phyloP scores from a whole-genome alignment of 345 rosid genomes.

The Moricandia arvensis region DNA sequence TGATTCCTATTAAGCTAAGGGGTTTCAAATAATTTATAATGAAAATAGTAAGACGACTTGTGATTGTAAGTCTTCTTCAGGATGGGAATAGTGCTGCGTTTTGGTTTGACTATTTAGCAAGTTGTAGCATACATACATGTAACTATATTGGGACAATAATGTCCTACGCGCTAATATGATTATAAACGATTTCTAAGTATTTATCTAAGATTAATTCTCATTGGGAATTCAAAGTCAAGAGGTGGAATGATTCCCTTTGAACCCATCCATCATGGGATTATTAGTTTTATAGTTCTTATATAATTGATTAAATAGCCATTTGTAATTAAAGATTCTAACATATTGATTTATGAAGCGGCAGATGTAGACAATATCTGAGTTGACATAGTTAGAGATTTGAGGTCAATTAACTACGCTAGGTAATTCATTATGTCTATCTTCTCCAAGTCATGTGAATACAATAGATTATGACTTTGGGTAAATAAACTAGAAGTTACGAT shows the following conservation, averaged over 20 bases:
- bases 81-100: neutral
- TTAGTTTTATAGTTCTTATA: neutral
- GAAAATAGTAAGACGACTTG: neutral
- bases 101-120: constrained; percentile 30
- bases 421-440: too few relatives aligned
- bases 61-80: neutral
- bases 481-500: too few relatives aligned
- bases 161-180: neutral
- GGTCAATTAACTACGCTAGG: neutral
- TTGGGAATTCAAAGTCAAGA: neutral
- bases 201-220: neutral
- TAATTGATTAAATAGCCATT: neutral
- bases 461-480: too few relatives aligned
- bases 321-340: neutral
- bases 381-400: constrained; percentile 19
- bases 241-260: neutral
- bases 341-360: neutral
- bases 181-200: neutral
- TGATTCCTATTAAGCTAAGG: neutral
- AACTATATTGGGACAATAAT: neutral
- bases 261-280: neutral
- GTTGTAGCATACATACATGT: neutral
- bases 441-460: too few relatives aligned
- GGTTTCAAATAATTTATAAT: constrained; percentile 12
- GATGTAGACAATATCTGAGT: neutral